A percentile compares a stretch with the other conserved stretches of the same genome.
These are phyloP conservation scores for Saccharomycopsis fermentans DNA, from an alignment of 805 yeast genomes.

Conservation along the genomic window DNA sequence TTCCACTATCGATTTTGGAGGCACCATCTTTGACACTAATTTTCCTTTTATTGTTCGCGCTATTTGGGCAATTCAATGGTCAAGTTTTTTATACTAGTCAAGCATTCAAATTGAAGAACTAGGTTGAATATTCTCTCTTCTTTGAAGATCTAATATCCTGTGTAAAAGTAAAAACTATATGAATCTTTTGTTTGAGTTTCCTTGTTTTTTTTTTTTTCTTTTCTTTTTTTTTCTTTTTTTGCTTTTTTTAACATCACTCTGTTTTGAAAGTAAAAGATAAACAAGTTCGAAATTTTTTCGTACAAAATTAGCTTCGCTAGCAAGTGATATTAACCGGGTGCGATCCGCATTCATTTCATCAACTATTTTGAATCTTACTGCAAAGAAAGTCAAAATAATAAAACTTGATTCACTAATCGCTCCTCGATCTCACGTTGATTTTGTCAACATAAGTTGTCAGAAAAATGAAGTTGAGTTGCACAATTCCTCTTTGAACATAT, in stretches of 20 bases:
- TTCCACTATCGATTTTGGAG: constrained; percentile 7
- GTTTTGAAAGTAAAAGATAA: not conserved
- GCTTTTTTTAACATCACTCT: not conserved
- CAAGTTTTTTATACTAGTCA: no score
- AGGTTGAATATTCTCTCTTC: no score
- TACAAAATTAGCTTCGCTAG: not conserved
- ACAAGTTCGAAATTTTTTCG: not conserved
- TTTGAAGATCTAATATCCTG: not conserved
- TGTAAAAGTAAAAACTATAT: not conserved
- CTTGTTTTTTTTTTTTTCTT: not conserved
- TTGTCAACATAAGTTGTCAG: not conserved
- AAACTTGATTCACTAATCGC: no score
- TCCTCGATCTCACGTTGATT: no score
- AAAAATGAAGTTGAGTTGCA: no score
- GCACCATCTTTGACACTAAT: constrained; percentile 2
- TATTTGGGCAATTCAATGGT: not conserved
- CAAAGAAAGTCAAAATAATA: no score
- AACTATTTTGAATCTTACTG: no score
- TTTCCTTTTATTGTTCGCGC: not conserved
- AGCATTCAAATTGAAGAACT: no score
- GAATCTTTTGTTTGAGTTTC: not conserved
- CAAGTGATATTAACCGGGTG: not conserved
- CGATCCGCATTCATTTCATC: not conserved
- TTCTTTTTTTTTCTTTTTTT: not conserved
- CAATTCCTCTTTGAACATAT: no score